These are phyloP conservation scores for Lasiosphaeria ovina DNA, from an alignment of 495 filamentous ascomycete genomes.

Conservation along the genomic window DNA sequence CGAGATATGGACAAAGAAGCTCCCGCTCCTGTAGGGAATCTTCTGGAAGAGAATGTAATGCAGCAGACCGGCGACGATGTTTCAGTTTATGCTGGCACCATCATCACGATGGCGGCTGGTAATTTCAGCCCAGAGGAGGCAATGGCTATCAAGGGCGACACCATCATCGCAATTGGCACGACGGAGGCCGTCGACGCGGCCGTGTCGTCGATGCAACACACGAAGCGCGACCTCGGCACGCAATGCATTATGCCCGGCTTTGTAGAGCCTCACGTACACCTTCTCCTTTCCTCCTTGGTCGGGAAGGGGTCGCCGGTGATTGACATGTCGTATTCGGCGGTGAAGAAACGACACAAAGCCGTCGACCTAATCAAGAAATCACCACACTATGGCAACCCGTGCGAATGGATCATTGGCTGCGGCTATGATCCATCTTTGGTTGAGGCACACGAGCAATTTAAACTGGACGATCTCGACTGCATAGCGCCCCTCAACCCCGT, in stretches of 20 bases:
- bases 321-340: background rate
- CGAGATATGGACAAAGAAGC: background rate
- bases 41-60: background rate
- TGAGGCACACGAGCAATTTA: background rate
- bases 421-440: background rate
- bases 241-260: background rate
- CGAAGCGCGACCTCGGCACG: background rate
- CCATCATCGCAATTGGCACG: constrained; percentile 8
- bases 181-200: constrained; percentile 1
- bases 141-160: constrained; percentile 12
- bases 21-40: background rate
- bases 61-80: background rate
- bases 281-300: background rate
- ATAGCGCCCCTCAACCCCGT: constrained; percentile 5
- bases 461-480: constrained; percentile 1
- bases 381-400: background rate
- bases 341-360: background rate
- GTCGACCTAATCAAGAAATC: background rate
- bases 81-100: constrained; percentile 6
- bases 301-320: background rate
- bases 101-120: constrained; percentile 15
- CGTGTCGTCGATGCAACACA: background rate
- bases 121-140: constrained; percentile 10
- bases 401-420: background rate
- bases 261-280: background rate